A percentile compares a stretch with the other conserved stretches of the same genome.
Conservation (phyloP, 139 green algal species). For the Yamagishiella unicocca region DNA sequence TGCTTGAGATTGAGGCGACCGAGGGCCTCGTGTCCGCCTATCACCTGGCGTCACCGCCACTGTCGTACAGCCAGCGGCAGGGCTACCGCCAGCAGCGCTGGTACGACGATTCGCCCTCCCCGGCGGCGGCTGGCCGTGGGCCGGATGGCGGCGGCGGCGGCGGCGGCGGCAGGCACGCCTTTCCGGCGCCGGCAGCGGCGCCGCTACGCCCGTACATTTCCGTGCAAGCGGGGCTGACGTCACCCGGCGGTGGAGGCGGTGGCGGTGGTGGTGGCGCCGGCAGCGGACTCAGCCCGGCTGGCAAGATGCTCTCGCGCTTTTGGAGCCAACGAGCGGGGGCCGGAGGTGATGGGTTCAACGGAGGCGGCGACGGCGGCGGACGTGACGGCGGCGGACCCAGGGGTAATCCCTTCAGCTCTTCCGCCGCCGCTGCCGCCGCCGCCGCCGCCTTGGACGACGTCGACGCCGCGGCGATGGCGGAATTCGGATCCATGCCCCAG, state of each 20-base stretch:
- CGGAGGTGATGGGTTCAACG: background rate
- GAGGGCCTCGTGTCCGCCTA: background rate
- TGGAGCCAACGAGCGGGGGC: background rate
- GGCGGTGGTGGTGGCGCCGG: background rate
- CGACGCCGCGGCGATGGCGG: background rate
- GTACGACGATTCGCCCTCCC: background rate
- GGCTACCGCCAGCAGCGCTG: background rate
- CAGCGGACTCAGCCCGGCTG: conserved; percentile 27
- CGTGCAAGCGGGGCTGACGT: too few relatives aligned
- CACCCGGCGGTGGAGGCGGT: too few relatives aligned
- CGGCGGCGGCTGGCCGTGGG: background rate
- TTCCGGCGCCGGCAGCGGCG: background rate
- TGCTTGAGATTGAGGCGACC: conserved; percentile 2
- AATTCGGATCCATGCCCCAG: too few relatives aligned
- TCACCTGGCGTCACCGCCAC: background rate
- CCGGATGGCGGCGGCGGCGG: background rate
- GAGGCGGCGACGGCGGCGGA: background rate
- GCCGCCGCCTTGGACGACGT: background rate
- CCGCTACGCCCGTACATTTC: too few relatives aligned
- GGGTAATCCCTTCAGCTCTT: background rate
- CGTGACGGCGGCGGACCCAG: background rate
- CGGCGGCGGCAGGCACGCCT: background rate
- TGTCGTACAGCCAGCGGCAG: background rate
- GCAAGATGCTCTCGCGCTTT: conserved; percentile 25
- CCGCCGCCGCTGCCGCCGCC: background rate